Evolutionary conservation across 352 stramenopile genomes (phyloP).

Genomic region (Thraustochytrium sp.): DNA sequence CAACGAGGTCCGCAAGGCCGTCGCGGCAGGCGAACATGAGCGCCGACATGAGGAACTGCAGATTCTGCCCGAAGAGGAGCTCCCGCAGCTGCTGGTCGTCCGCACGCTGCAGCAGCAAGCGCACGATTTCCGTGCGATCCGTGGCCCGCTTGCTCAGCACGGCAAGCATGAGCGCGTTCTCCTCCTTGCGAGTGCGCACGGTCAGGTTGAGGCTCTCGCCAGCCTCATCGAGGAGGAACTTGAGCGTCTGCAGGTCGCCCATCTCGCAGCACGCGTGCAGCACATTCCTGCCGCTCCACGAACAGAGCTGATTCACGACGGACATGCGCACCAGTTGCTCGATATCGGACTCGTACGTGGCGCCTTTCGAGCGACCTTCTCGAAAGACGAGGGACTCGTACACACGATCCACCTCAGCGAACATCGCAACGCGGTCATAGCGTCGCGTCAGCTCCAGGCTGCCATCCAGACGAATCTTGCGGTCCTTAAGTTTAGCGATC

Average conservation of each 20-base stretch:
- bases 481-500: background rate
- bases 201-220: background rate
- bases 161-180: constrained; percentile 36
- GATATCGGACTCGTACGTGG: background rate
- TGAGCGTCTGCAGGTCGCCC: background rate
- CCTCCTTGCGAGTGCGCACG: background rate
- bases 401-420: background rate
- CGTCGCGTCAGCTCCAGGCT: background rate
- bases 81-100: background rate
- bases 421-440: background rate
- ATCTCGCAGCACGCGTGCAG: constrained; percentile 41
- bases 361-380: background rate
- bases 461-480: constrained; percentile 22
- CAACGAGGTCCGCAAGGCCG: background rate
- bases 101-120: background rate
- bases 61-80: constrained; percentile 16
- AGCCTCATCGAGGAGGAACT: background rate
- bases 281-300: constrained; percentile 19
- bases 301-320: constrained; percentile 13
- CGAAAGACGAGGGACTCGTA: constrained; percentile 35
- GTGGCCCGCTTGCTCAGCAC: background rate
- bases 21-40: constrained; percentile 34
- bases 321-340: background rate
- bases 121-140: background rate
- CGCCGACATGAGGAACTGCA: background rate